phyloP scores from a whole-genome alignment of 805 yeast species.

The Teunomyces kruisii region DNA sequence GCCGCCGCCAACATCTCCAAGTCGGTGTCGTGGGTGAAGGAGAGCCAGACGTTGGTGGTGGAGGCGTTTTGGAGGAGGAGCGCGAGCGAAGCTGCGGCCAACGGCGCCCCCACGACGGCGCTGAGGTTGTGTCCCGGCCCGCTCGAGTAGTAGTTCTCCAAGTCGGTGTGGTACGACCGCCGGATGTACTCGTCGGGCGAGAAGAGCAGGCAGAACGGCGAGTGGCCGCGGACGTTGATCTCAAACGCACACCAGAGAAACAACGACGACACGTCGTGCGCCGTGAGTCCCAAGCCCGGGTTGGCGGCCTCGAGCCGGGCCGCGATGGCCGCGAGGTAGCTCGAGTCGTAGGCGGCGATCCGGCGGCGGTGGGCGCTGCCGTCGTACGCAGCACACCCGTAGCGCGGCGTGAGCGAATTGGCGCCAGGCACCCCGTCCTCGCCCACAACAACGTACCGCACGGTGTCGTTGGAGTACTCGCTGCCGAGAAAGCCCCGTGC shows the following conservation, averaged over 20 bases:
- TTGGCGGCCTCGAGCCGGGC: conserved; percentile 54
- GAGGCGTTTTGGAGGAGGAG: conserved; percentile 45
- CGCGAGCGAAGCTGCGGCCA: conserved; percentile 49
- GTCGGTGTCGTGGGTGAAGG: conserved; percentile 75
- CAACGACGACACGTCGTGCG: conserved; percentile 50
- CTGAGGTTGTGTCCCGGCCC: conserved; percentile 65
- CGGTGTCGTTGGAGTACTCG: conserved; percentile 28
- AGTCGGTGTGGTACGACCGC: conserved; percentile 59
- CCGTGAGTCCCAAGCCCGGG: conserved; percentile 52
- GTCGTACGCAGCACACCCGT: conserved; percentile 20
- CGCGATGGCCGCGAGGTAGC: conserved; percentile 54
- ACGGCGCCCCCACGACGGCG: conserved; percentile 58
- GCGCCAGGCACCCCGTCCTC: conserved; percentile 38
- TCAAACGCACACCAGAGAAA: conserved; percentile 75
- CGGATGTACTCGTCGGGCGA: conserved; percentile 66
- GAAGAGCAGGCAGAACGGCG: conserved; percentile 66
- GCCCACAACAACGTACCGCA: conserved; percentile 40
- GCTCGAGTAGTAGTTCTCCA: conserved; percentile 56
- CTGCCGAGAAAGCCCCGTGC: conserved; percentile 60
- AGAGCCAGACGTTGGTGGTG: conserved; percentile 57
- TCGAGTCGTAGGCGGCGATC: conserved; percentile 28
- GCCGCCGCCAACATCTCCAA: conserved; percentile 62
- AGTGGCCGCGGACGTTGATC: conserved; percentile 64
- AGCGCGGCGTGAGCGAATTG: conserved; percentile 30
- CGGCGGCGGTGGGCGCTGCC: background rate